A percentile compares a stretch with the other conserved stretches of the same genome.
Evolutionary conservation across 495 filamentous ascomycete species (phyloP).

Genomic region (Trichoderma reesei): DNA sequence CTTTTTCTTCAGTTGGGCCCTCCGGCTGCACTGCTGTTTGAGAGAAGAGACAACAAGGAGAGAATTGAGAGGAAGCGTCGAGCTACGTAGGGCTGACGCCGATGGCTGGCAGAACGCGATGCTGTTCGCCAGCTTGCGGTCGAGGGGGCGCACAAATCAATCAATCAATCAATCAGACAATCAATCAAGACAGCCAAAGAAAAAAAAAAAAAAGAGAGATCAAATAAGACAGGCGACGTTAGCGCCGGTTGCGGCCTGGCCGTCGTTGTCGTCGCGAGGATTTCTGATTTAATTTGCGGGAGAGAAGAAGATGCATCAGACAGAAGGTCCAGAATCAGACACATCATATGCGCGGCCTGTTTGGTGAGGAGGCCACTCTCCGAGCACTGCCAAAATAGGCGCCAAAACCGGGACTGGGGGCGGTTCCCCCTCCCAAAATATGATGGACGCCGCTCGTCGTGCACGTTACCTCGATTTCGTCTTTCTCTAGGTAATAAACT

Average conservation of each 20-base stretch:
- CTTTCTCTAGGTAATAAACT: no score
- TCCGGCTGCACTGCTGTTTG: neutral
- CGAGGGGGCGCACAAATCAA: no score
- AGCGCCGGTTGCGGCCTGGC: neutral
- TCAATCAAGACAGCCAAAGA: no score
- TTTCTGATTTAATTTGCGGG: neutral
- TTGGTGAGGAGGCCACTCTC: neutral
- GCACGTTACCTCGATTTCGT: no score
- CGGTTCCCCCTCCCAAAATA: no score
- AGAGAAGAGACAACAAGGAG: neutral
- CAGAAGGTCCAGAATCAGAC: constrained; percentile 7
- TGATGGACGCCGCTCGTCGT: no score
- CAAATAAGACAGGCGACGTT: no score
- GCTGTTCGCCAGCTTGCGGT: neutral
- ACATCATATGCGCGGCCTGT: constrained; percentile 2
- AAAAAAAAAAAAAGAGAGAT: no score
- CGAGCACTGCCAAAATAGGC: neutral
- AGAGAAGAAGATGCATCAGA: neutral
- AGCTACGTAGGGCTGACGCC: constrained; percentile 1
- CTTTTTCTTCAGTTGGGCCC: neutral
- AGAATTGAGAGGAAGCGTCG: neutral
- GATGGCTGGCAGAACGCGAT: neutral
- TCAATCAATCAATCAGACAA: neutral
- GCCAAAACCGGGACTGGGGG: neutral
- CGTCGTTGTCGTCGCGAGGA: neutral